Base-by-base conservation (phyloP, 352 stramenopile genomes). In the Phytophthora pini region DNA sequence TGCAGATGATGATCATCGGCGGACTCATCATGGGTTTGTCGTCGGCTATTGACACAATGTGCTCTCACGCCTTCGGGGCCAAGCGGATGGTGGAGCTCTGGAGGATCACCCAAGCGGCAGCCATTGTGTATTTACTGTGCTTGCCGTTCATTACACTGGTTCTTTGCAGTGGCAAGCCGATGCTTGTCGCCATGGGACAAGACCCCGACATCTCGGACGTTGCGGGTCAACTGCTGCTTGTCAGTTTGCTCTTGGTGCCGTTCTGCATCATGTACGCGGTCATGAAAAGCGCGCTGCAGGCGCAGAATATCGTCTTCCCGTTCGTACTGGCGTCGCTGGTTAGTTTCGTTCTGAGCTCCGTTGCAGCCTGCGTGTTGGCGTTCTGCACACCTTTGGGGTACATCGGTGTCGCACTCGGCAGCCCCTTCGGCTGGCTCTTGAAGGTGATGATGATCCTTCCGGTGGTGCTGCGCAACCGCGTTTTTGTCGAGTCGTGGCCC, bases 41-140 rank as follows among this genome's bases (percentile, higher is more conserved):
- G 11, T 87, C 77, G 11, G 83, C 80, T 17, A 78, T 89, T 45
- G 78, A 89, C 67, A 92, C 80, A 15, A 72, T 90, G 64, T 87
- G 77, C 47, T 84, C 79, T 32, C 79, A 92, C 63, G 79, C 80
- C 2, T 90, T 84, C 53, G 84, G 84, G n/a, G 84, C 64, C 55
- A 84, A 81, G 48, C 70, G 72, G 26, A 69, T 82, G 56, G 56
- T 66, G 13, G 79, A 90, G 51, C 71, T 92, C 51, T 89, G 84
- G 73, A 67, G 87, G 51, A 84, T 88, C 52, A 81, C 69, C 11
- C 81, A 92, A 61, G 81, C 81, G 7, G 80, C 74, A 6, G 51
- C 72, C n/a, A 68, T 92, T 34, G 70, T 86, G 45, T 88, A 80
- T 64, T 26, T 71, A 13, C 47, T 68, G 50, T 81, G 66, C 20